A percentile compares a stretch with the other conserved stretches of the same genome.
phyloP scores from a whole-genome alignment of 225 moss, liverwort and hornwort genomes.

The Polytrichum formosum region DNA sequence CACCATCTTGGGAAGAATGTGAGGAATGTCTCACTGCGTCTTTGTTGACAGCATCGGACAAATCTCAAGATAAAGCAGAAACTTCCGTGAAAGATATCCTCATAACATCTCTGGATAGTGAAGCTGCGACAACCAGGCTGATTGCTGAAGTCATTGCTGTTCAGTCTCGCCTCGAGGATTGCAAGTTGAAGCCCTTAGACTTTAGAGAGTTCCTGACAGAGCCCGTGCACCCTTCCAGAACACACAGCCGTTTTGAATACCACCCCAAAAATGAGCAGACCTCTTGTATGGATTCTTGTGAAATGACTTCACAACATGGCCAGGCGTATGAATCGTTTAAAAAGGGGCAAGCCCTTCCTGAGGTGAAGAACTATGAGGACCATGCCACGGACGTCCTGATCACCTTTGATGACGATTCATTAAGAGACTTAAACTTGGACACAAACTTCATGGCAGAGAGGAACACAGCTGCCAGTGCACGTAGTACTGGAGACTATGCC shows the following conservation, averaged over 20 bases:
- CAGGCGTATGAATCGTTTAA: constrained; percentile 13
- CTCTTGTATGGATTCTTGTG: constrained; percentile 8
- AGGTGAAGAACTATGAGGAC: constrained; percentile 22
- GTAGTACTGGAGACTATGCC: too few relatives aligned
- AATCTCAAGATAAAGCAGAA: constrained; percentile 16
- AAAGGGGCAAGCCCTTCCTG: constrained; percentile 30
- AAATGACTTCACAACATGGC: constrained; percentile 8
- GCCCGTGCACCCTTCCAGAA: constrained; percentile 6
- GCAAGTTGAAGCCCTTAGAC: constrained; percentile 63
- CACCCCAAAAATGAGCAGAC: constrained; percentile 11
- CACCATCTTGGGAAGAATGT: constrained; percentile 7
- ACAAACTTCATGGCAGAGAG: constrained; percentile 1
- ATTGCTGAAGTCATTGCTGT: constrained; percentile 78
- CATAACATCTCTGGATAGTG: constrained; percentile 62
- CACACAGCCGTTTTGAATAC: constrained; percentile 5
- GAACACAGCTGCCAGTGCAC: constrained; percentile 1
- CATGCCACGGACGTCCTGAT: constrained; percentile 22
- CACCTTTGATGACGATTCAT: constrained; percentile 12
- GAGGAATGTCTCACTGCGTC: constrained; percentile 24
- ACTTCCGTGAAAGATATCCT: constrained; percentile 36
- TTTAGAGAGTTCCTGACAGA: constrained; percentile 39
- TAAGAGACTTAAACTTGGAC: constrained; percentile 16
- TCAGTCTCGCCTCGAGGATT: constrained; percentile 81
- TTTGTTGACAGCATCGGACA: constrained; percentile 5
- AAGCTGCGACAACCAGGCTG: constrained; percentile 67